These are phyloP conservation scores for Phytophthora fragariae DNA, from an alignment of 352 stramenopile genomes.

Conservation along the genomic window DNA sequence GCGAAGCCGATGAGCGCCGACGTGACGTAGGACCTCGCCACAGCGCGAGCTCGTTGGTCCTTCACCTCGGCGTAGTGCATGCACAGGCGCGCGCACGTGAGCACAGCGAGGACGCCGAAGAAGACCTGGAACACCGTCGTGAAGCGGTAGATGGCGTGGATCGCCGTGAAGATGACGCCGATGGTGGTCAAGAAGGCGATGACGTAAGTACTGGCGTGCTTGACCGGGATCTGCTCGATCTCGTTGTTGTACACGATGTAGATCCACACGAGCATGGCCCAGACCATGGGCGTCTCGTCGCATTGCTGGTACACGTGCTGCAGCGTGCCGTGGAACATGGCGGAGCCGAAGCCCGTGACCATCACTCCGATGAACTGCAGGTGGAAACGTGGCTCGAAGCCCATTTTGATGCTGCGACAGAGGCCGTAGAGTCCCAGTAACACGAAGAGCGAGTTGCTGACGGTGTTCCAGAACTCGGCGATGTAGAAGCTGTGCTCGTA, in stretches of 20 bases:
- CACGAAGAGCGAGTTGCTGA: constrained; percentile 86
- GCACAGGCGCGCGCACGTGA: constrained; percentile 59
- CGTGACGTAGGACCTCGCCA: constrained; percentile 71
- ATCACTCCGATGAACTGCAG: constrained; percentile 79
- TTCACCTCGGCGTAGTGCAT: constrained; percentile 70
- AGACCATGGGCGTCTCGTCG: constrained; percentile 90
- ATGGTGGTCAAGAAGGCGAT: constrained; percentile 61
- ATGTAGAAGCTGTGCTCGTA: constrained; percentile 84
- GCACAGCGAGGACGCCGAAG: constrained; percentile 67
- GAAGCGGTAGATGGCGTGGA: constrained; percentile 83
- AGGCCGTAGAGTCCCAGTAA: constrained; percentile 80
- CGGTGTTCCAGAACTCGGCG: constrained; percentile 90
- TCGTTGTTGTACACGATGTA: constrained; percentile 88
- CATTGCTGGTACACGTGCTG: constrained; percentile 86
- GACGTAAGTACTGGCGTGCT: constrained; percentile 47
- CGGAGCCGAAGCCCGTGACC: constrained; percentile 81
- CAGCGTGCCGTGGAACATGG: constrained; percentile 89
- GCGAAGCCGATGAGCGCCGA: constrained; percentile 66
- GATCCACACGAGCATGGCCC: constrained; percentile 80
- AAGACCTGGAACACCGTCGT: constrained; percentile 82
- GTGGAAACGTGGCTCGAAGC: constrained; percentile 83
- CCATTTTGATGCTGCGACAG: constrained; percentile 62
- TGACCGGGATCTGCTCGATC: constrained; percentile 56
- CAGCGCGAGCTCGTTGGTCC: constrained; percentile 55
- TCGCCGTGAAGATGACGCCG: constrained; percentile 69